Base-by-base conservation (phyloP, 805 yeast species). In the Candida germanica region DNA sequence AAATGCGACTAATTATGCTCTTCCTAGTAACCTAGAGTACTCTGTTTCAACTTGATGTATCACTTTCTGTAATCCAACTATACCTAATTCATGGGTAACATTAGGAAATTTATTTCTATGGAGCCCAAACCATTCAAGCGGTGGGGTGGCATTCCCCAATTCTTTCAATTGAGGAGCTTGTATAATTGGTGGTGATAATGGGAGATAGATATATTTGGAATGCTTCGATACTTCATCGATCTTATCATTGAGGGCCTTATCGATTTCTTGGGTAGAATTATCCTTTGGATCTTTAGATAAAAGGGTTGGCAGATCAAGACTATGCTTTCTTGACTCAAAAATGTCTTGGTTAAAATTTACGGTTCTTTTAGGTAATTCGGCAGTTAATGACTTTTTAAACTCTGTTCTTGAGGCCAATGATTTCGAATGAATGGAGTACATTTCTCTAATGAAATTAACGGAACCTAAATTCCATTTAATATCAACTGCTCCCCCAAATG, bases 101-200 rank as follows among this genome's bases (percentile, higher is more conserved):
- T 84, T 80, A 0, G 98, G 98, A 47, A 93, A 79, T 46, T 80
- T 77, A 49, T 83, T 76, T 46, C 98, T 72, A 56, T 93, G 93
- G 20, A 93, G 69, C 2, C 98, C 98, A 64, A 93, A 85, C 98
- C 98, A 93, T 56, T 93, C 98, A 39, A 93, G 63, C 2, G 98
- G 98, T 1, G 98, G 98, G 0, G 98, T 93, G 1, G 97, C 98
- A 60, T 83, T 89, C 17, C 98, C 98, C 50, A 93, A 69, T 51
- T 93, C 98, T 51, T 79, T 80, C 51, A 93, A 66, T 47, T 83
- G 91, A 2, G 98, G 98, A 13, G 93, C 85, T 43, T 85, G 94
- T 24, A 93, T 87, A 5, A 76, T 67, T 0, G 97, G 96, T 8
- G 83, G 84, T 24, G 73, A 78, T 8, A 85, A 51, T 0, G 98